Base-by-base conservation (phyloP, 2,329 filamentous ascomycete genomes). In the Paramyrothecium roridum region DNA sequence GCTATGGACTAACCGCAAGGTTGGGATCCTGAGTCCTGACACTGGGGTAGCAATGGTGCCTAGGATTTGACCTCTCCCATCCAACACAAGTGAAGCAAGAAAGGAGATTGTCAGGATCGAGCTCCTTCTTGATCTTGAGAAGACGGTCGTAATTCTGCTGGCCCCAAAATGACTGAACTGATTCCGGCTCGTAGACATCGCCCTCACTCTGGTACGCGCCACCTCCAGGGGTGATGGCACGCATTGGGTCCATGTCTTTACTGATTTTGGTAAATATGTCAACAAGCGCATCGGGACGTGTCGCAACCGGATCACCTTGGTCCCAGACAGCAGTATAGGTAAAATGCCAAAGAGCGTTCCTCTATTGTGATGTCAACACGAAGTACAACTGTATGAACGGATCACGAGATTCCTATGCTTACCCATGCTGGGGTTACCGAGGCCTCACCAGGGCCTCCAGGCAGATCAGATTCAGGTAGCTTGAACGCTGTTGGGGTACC, bases 101-200 rank as follows among this genome's bases (percentile, higher is more conserved):
- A 30, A 78, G 79, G 12, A 83, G 53, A 6, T 65, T 63, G 2
- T 66, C 50, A 8, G 75, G 67, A 61, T 80, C 80, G 59, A 76
- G 80, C 60, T 70, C 73, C 30, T 70, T 61, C 73, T 84, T 84
- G 45, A 83, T 69, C 2, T 45, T 46, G 20, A 72, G 50, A 21
- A 80, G 59, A 2, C 55, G 57, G 1, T 62, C 57, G 54, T 80
- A 80, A 56, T 77, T 77, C 23, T 48, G 19, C 12, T 30, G 22
- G 8, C 59, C 59, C 51, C 57, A 61, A 49, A 67, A 70, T 2
- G 61, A 58, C 30, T 59, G 47, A 3, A 62, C 58, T 23, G 62
- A 67, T 13, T 68, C 63, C 1, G 61, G 61, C 50, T 68, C 63
- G 46, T 60, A 61, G 20, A 65, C 60, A 40, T 68, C 61, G 3